These are phyloP conservation scores for Colletotrichum higginsianum DNA, from an alignment of 2,329 filamentous ascomycete genomes.

Conservation along the genomic window DNA sequence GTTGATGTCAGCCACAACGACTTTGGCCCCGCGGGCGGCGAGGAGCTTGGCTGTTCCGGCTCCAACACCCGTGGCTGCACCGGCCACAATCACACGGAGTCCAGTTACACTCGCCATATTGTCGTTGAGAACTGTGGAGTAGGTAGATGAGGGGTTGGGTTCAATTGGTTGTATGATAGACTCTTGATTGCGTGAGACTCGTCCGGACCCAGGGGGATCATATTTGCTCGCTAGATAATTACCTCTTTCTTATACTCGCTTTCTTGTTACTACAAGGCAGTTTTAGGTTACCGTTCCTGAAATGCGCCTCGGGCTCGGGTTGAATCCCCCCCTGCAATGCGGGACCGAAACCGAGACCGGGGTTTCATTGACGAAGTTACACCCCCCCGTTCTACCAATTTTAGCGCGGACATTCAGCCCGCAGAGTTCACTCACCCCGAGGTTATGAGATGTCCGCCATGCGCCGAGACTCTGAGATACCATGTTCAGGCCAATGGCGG, in stretches of 20 bases:
- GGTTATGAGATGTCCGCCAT: not conserved
- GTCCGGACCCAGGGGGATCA: not conserved
- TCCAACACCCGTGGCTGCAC: conserved; percentile 21
- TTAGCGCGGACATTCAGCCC: not conserved
- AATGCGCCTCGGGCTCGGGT: not conserved
- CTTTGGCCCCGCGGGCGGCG: conserved; percentile 22
- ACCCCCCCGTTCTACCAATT: not conserved
- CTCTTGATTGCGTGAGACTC: not conserved
- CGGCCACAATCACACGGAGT: conserved; percentile 23
- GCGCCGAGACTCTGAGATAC: not conserved
- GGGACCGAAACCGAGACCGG: conserved; percentile 31
- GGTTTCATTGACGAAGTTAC: conserved; percentile 3
- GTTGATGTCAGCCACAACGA: conserved; percentile 25
- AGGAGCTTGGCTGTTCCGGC: conserved; percentile 26
- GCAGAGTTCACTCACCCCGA: not conserved
- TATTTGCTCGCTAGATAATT: not conserved
- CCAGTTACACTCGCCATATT: conserved; percentile 21
- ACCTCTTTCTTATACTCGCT: conserved; percentile 1
- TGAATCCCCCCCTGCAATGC: not conserved
- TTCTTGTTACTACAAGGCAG: not conserved
- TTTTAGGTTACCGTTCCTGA: not conserved
- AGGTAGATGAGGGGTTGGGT: not conserved
- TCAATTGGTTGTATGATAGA: not conserved
- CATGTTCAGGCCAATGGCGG: not conserved
- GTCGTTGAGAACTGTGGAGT: not conserved